These are phyloP conservation scores for Aspergillus proliferans DNA, from an alignment of 2,329 filamentous ascomycete genomes.

Conservation along the genomic window DNA sequence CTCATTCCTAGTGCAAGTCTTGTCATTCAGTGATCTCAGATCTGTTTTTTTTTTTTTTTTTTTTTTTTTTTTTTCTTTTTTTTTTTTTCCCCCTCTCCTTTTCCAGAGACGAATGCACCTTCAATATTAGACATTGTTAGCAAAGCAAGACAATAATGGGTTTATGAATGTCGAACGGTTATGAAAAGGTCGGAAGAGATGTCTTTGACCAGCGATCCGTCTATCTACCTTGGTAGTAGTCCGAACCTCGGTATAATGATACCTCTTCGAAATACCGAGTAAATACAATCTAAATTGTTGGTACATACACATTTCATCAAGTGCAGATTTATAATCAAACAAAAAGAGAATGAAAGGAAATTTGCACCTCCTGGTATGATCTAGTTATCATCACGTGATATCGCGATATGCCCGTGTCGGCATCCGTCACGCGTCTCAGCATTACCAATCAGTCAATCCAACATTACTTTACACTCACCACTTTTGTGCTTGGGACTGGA, in stretches of 20 bases:
- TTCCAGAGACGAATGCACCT: not conserved
- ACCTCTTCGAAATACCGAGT: too few species aligned
- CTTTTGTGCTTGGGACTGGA: not conserved
- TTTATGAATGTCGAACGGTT: not conserved
- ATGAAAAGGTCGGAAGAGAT: not conserved
- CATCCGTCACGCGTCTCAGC: conserved; percentile 16
- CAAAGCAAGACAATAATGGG: not conserved
- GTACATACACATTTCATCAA: too few species aligned
- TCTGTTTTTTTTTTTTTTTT: not conserved
- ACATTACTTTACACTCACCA: not conserved
- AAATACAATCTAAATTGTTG: too few species aligned
- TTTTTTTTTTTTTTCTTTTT: too few species aligned
- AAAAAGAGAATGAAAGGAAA: too few species aligned
- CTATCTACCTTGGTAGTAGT: not conserved
- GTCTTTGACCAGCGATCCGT: not conserved
- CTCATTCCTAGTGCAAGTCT: conserved; percentile 86
- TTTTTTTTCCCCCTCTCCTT: not conserved
- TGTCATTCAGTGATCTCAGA: conserved; percentile 52
- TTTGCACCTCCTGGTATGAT: not conserved
- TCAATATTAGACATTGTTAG: not conserved
- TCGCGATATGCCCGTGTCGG: conserved; percentile 22
- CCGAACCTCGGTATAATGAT: too few species aligned
- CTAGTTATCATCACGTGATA: conserved; percentile 24
- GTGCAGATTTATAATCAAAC: too few species aligned
- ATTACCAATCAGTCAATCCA: not conserved